These are phyloP conservation scores for Ramularia endophylla DNA, from an alignment of 2,329 filamentous ascomycete species.

Conservation along the genomic window DNA sequence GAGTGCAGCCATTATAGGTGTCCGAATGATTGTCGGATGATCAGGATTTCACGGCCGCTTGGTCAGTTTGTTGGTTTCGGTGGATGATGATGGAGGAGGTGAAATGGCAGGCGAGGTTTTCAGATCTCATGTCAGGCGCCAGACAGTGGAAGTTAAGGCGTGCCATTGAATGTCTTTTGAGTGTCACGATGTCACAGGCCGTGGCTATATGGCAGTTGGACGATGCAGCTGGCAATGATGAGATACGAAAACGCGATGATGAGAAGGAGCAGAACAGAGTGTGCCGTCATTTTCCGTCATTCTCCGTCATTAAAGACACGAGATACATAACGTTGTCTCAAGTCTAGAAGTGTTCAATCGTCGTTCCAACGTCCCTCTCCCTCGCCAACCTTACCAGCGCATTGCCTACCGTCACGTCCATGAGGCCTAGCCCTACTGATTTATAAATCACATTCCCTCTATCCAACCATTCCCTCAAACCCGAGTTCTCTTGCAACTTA, in stretches of 20 bases:
- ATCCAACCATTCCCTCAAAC: constrained; percentile 49
- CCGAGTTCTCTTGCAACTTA: constrained; percentile 31
- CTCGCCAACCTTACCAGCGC: constrained; percentile 54
- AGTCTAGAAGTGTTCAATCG: constrained; percentile 42
- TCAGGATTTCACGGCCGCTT: not conserved
- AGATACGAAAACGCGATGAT: not conserved
- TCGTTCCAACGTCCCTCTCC: constrained; percentile 50
- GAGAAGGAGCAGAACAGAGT: not conserved
- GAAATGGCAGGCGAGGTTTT: not conserved
- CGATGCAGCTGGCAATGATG: not conserved
- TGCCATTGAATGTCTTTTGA: no score
- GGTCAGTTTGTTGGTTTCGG: no score
- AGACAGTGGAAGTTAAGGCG: no score
- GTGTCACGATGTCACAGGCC: no score
- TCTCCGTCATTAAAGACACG: no score
- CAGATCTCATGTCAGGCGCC: no score
- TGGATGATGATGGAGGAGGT: not conserved
- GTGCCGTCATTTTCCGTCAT: no score
- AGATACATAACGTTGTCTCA: no score
- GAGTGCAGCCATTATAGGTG: constrained; percentile 25
- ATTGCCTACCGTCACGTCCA: constrained; percentile 60
- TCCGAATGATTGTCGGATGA: constrained; percentile 8
- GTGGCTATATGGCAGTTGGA: no score
- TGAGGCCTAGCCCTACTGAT: constrained; percentile 61
- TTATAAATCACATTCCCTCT: constrained; percentile 64